These are phyloP conservation scores for Colletotrichum salicis DNA, from an alignment of 2,329 filamentous ascomycete species.

Conservation along the genomic window DNA sequence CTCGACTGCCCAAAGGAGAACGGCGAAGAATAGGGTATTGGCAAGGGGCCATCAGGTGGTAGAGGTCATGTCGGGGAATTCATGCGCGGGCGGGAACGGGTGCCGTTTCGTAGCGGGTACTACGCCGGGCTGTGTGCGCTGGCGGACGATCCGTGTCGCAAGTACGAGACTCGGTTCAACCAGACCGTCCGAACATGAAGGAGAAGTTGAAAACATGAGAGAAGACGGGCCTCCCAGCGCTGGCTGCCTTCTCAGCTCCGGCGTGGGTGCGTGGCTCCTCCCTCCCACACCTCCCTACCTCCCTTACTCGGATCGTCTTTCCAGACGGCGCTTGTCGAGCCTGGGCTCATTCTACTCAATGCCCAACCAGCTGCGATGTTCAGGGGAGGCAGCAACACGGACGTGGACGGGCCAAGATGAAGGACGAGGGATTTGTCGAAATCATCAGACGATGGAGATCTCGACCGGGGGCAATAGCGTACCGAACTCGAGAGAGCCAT, in stretches of 20 bases:
- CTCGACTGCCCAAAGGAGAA: conserved; percentile 3
- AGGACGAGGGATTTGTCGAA: conserved; percentile 20
- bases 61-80: conserved; percentile 12
- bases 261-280: background rate
- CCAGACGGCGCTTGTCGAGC: conserved; percentile 17
- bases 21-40: background rate
- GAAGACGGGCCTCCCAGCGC: background rate
- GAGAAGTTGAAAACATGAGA: conserved; percentile 5
- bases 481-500: background rate
- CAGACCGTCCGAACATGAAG: conserved; percentile 31
- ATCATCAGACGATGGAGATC: conserved; percentile 21
- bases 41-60: conserved; percentile 10
- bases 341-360: conserved; percentile 15
- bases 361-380: conserved; percentile 23
- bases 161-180: conserved; percentile 33
- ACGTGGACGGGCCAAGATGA: conserved; percentile 5
- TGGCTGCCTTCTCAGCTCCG: background rate
- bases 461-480: background rate
- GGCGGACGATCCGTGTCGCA: conserved; percentile 24
- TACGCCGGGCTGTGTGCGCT: conserved; percentile 16
- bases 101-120: conserved; percentile 35
- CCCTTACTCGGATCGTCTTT: conserved; percentile 15
- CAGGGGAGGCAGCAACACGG: conserved; percentile 27
- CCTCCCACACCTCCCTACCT: background rate
- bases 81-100: conserved; percentile 19